Conservation (phyloP, 129 eudicot genomes). For the Flaveria linearis region DNA sequence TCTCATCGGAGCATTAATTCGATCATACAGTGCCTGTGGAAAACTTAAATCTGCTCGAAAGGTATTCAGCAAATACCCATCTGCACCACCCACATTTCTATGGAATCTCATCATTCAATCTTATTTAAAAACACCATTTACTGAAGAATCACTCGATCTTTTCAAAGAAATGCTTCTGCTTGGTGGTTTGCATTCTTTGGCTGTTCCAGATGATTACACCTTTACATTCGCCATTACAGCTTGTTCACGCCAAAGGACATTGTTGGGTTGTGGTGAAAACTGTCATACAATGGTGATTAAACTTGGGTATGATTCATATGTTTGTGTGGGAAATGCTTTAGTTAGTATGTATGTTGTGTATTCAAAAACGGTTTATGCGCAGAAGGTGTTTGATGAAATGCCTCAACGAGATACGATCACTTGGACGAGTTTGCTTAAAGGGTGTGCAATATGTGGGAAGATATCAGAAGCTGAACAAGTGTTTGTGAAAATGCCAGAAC, state of each 20-base stretch:
- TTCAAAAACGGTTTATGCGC: conserved; percentile 31
- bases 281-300: conserved; percentile 45
- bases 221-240: conserved; percentile 43
- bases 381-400: conserved; percentile 48
- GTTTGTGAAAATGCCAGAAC: conserved; percentile 37
- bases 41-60: conserved; percentile 27
- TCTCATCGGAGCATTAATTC: conserved; percentile 40
- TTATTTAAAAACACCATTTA: conserved; percentile 33
- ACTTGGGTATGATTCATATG: conserved; percentile 33
- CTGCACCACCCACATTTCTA: conserved; percentile 34
- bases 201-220: conserved; percentile 50
- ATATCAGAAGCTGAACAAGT: conserved; percentile 26
- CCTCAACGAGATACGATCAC: conserved; percentile 39
- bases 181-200: conserved; percentile 26
- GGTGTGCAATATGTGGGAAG: conserved; percentile 28
- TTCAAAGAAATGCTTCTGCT: conserved; percentile 38
- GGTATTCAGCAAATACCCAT: conserved; percentile 36
- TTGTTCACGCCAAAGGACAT: conserved; percentile 30
- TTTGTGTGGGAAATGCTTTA: conserved; percentile 45
- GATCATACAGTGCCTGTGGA: conserved; percentile 34
- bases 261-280: conserved; percentile 27
- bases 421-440: conserved; percentile 51
- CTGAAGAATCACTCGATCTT: conserved; percentile 30
- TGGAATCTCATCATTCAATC: conserved; percentile 48
- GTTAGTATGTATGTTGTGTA: conserved; percentile 34